Evolutionary conservation across 2,329 filamentous ascomycete species (phyloP).

Genomic region (Colletotrichum tabaci): DNA sequence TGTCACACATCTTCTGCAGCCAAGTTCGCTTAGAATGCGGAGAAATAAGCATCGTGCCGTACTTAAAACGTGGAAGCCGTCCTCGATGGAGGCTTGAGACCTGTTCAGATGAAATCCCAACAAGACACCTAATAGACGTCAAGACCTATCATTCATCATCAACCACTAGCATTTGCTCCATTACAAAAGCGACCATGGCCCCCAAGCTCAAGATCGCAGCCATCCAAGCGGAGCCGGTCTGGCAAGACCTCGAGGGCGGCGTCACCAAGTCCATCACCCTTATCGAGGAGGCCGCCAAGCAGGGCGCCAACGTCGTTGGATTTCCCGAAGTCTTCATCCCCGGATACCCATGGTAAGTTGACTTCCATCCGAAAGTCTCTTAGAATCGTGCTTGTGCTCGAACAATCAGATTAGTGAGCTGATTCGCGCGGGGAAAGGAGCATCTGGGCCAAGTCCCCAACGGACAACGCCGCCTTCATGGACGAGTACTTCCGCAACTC

Average conservation of each 20-base stretch:
- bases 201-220: slow-evolving; percentile 46
- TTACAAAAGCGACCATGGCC: slow-evolving; percentile 14
- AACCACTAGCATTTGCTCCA: too few species aligned
- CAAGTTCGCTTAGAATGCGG: background rate
- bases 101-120: background rate
- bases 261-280: slow-evolving; percentile 55
- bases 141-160: background rate
- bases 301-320: slow-evolving; percentile 53
- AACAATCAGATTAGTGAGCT: background rate
- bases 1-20: background rate
- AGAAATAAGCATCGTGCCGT: background rate
- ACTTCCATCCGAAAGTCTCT: background rate
- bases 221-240: slow-evolving; percentile 48
- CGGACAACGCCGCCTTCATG: slow-evolving; percentile 55
- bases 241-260: slow-evolving; percentile 49
- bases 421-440: slow-evolving; percentile 43
- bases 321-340: slow-evolving; percentile 64
- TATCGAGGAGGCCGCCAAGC: slow-evolving; percentile 50
- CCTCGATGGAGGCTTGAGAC: background rate
- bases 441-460: slow-evolving; percentile 48
- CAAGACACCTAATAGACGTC: background rate
- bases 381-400: background rate
- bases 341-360: slow-evolving; percentile 61
- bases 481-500: slow-evolving; percentile 63
- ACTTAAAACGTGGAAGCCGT: background rate